Evolutionary conservation across 176 grass and related monocot species (phyloP), one percentile per base, ranked within the genome.

Genomic region (Thalia dealbata): DNA sequence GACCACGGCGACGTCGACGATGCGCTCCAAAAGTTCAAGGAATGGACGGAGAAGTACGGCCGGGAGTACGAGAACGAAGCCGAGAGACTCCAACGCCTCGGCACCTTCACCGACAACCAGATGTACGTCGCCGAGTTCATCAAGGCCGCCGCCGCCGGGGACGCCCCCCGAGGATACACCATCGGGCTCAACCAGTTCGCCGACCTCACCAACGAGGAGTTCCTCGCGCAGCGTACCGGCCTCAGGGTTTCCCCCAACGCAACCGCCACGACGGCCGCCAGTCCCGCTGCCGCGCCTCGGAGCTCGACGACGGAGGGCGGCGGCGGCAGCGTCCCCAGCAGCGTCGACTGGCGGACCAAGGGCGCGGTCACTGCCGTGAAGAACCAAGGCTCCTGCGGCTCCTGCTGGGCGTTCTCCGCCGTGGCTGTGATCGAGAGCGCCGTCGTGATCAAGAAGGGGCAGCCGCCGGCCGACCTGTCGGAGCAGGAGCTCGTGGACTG

Each of bases 401-500:
- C 81, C 42, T 96, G 85, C 55, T 88, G 88, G 91, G 83, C 88
- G 41, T 96, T 91, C 75, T 78, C 88, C 0, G 68, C 88, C 0
- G 85, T 96, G 3, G 91, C 91, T 29, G 71, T 88, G 6, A 84
- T 96, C 0, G 88, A 96, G 64, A 85, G 85, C 32, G 32, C 32
- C 32, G 3, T 38, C 32, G 3, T 38, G 32, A 38, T 38, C 32
- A 4, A 38, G 32, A 4, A 38, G 32, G 32, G 32, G 32, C 32
- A 4, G 32, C 32, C 32, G 32, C 32, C 32, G 3, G 4, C 32
- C 32, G 32, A 38, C 32, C 4, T 91, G 56, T 91, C 91, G 8
- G 88, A 91, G 66, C 83, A 96, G 78, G 88, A 88, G 79, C 77
- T 96, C n/a, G 73, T 96, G 12, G 85, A 96, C 77, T 96, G 91